Evolutionary conservation across 2,329 filamentous ascomycete genomes (phyloP).

Genomic region (Fusarium sp.): DNA sequence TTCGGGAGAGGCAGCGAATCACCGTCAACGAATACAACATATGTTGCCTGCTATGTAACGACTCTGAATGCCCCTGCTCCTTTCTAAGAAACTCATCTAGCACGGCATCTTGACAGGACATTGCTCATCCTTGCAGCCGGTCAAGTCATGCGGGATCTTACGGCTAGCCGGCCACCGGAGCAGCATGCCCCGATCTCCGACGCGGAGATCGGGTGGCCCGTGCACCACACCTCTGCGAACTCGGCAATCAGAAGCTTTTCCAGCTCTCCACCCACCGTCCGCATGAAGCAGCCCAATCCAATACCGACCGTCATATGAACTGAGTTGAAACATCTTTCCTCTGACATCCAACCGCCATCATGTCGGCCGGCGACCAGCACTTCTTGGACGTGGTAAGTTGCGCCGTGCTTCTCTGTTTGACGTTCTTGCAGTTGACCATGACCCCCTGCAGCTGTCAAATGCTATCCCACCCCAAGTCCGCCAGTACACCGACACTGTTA

Average conservation of each 20-base stretch:
- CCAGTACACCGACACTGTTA: constrained; percentile 77
- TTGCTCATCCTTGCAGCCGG: not conserved
- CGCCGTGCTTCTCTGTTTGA: not conserved
- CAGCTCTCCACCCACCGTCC: constrained; percentile 38
- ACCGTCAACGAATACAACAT: not conserved
- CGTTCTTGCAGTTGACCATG: constrained; percentile 17
- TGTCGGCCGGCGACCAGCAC: constrained; percentile 84
- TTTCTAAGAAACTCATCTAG: not conserved
- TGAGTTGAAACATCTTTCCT: constrained; percentile 40
- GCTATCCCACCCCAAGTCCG: constrained; percentile 71
- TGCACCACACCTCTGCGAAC: constrained; percentile 35
- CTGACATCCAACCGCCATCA: constrained; percentile 55
- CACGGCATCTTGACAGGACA: not conserved
- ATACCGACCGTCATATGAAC: constrained; percentile 47
- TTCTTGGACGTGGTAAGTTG: constrained; percentile 79
- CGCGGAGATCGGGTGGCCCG: constrained; percentile 38
- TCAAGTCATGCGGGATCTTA: not conserved
- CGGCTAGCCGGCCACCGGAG: constrained; percentile 18
- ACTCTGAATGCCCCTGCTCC: not conserved
- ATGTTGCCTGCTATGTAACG: not conserved
- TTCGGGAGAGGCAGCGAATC: not conserved
- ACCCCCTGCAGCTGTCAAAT: constrained; percentile 60
- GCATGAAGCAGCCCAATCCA: constrained; percentile 37
- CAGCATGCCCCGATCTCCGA: constrained; percentile 32
- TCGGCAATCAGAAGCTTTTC: constrained; percentile 42